These are phyloP conservation scores for Aspergillus steynii DNA, from an alignment of 495 filamentous ascomycete genomes.

Conservation along the genomic window DNA sequence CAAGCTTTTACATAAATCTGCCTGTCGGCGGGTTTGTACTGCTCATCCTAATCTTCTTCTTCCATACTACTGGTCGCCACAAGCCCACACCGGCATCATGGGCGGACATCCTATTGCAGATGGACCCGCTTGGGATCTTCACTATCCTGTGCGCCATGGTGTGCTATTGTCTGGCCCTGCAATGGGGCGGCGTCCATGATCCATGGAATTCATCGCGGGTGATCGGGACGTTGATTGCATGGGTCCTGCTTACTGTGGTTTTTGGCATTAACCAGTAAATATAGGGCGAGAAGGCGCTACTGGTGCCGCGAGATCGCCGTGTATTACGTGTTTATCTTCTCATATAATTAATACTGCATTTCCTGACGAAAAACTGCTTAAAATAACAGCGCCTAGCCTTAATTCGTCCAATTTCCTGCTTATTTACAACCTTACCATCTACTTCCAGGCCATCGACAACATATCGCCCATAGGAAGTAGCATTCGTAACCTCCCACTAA, in stretches of 20 bases:
- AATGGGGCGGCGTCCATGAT: constrained; percentile 37
- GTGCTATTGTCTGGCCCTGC: constrained; percentile 38
- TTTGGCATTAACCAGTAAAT: constrained; percentile 29
- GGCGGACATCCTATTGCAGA: constrained; percentile 29
- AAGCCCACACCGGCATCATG: constrained; percentile 21
- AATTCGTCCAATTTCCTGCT: constrained; percentile 14
- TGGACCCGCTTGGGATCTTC: constrained; percentile 32
- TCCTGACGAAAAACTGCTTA: neutral
- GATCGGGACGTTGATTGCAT: constrained; percentile 36
- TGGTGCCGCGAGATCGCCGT: constrained; percentile 21
- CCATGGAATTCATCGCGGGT: constrained; percentile 31
- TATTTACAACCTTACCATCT: constrained; percentile 52
- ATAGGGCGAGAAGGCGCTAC: constrained; percentile 28
- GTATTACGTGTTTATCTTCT: constrained; percentile 26
- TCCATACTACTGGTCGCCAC: constrained; percentile 28
- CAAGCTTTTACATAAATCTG: constrained; percentile 54
- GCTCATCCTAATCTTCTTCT: constrained; percentile 40
- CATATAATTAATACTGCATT: constrained; percentile 9
- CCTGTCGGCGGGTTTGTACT: constrained; percentile 49
- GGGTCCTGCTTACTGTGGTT: constrained; percentile 26
- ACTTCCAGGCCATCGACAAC: constrained; percentile 71
- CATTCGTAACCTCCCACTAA: constrained; percentile 64
- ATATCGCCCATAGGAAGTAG: constrained; percentile 60
- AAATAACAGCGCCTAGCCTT: neutral
- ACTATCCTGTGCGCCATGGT: constrained; percentile 29